Evolutionary conservation across 1,284 basidiomycete genomes (phyloP), one percentile per base, ranked within the genome.

Genomic region (Phenoliferia sp.): DNA sequence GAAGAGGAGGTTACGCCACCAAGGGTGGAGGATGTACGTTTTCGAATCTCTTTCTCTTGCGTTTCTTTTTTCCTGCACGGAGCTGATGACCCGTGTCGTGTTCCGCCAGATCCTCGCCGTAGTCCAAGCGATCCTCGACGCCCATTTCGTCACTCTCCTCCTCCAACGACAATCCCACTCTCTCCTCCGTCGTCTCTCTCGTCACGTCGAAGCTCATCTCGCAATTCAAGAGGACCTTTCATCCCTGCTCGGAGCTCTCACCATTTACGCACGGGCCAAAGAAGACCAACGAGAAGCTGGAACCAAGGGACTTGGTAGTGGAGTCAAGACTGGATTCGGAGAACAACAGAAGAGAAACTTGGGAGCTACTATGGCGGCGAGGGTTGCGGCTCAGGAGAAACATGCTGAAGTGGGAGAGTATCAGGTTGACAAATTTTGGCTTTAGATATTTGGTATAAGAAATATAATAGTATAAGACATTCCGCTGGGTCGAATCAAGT

Each of bases 101-200:
- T 60, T 54, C 44, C 26, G n/a, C 26, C 62, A 66, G 68, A 62
- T 71, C 39, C 44, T 71, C 31, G 66, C 66, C 3, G 57, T 73
- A 60, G 67, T 73, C 3, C 66, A 73, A 52, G 62, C 68, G 19
- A 34, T 73, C 32, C 70, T 73, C 60, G 72, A 73, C 65, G 68
- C 70, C 3, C 72, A 72, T 54, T 73, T 73, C 34, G 68, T 72
- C 65, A 63, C 68, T 22, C 68, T 73, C 39, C 68, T 73, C 36
- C 65, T 73, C 5, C 69, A 70, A 34, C 70, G 66, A 16, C 61
- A 61, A 26, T 62, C 72, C 28, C 72, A 73, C 63, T 29, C 59
- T 7, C 68, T 73, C 54, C 65, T 73, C n/a, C 67, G 70, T 1
- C 69, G 72, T 16, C 67, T 73, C 33, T 36, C 67, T 2, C 52